phyloP scores from a whole-genome alignment of 2,329 filamentous ascomycete genomes.

The Calonectria ilicicola region DNA sequence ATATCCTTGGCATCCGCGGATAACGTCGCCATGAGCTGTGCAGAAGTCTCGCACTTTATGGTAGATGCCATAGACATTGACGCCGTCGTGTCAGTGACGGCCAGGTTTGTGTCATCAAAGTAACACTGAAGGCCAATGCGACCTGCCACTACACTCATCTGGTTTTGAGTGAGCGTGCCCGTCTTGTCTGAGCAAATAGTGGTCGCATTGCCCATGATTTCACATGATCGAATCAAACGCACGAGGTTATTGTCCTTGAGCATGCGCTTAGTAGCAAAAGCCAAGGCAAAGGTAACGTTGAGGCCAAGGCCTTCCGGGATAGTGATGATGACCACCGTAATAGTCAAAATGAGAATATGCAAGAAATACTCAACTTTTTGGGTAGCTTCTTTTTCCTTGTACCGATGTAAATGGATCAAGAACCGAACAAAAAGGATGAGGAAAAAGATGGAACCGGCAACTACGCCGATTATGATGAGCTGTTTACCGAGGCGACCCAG shows the following conservation, averaged over 20 bases:
- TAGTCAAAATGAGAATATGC: slow-evolving; percentile 68
- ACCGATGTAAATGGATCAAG: slow-evolving; percentile 46
- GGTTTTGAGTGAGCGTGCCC: slow-evolving; percentile 73
- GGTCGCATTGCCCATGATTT: slow-evolving; percentile 74
- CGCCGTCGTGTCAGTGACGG: slow-evolving; percentile 30
- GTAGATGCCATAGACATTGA: slow-evolving; percentile 37
- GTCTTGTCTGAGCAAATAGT: slow-evolving; percentile 76
- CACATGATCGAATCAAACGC: slow-evolving; percentile 68
- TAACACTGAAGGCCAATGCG: slow-evolving; percentile 58
- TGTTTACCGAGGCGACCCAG: slow-evolving; percentile 83
- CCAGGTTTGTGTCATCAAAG: slow-evolving; percentile 51
- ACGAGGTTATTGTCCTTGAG: slow-evolving; percentile 73
- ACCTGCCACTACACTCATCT: slow-evolving; percentile 71
- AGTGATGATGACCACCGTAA: slow-evolving; percentile 70
- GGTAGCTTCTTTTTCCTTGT: slow-evolving; percentile 54
- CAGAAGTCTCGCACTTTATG: slow-evolving; percentile 43
- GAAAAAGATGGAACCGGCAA: slow-evolving; percentile 57
- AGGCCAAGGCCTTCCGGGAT: slow-evolving; percentile 71
- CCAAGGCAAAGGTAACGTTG: slow-evolving; percentile 71
- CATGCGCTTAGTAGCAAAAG: slow-evolving; percentile 73
- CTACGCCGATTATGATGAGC: slow-evolving; percentile 63
- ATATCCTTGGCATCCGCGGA: slow-evolving; percentile 50
- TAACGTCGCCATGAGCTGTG: slow-evolving; percentile 45
- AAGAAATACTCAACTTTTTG: slow-evolving; percentile 69
- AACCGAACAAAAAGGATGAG: slow-evolving; percentile 55